These are phyloP conservation scores for Skeletonema costatum DNA, from an alignment of 108 stramenopile genomes.

Conservation along the genomic window DNA sequence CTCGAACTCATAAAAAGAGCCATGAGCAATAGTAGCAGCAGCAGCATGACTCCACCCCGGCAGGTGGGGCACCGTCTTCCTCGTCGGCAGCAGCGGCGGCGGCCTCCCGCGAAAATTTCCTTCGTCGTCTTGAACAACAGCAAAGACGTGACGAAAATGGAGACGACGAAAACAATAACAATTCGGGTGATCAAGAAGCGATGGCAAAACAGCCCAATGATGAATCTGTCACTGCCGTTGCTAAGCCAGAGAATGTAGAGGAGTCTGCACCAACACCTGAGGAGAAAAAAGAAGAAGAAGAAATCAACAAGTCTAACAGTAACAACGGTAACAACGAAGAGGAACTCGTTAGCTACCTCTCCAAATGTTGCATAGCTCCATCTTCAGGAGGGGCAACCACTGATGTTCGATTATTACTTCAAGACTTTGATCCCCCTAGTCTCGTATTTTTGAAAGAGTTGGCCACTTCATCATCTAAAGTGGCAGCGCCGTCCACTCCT, in stretches of 20 bases:
- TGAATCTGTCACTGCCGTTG: too few species aligned
- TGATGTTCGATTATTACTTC: conserved; percentile 15
- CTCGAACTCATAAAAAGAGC: too few species aligned
- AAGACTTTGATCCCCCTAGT: conserved; percentile 31
- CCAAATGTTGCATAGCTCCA: neutral
- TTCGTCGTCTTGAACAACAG: conserved; percentile 23
- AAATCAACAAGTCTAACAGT: too few species aligned
- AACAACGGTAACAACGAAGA: too few species aligned
- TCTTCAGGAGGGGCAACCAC: neutral
- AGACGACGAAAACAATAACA: neutral
- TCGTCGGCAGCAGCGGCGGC: conserved; percentile 2
- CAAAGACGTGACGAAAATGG: neutral
- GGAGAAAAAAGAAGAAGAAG: too few species aligned
- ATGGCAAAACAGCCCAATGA: too few species aligned
- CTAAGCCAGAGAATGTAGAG: neutral
- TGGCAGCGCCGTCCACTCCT: neutral
- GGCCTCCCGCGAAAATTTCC: conserved; percentile 14
- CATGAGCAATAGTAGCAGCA: neutral
- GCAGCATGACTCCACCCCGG: neutral
- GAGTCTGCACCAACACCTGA: neutral
- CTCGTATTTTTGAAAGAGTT: conserved; percentile 9
- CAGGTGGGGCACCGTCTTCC: neutral
- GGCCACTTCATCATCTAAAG: neutral
- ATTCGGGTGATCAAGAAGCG: neutral
- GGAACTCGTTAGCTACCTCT: neutral